Evolutionary conservation across 1,284 basidiomycete species (phyloP), one percentile per base, ranked within the genome.

Genomic region (Irpex sp.): DNA sequence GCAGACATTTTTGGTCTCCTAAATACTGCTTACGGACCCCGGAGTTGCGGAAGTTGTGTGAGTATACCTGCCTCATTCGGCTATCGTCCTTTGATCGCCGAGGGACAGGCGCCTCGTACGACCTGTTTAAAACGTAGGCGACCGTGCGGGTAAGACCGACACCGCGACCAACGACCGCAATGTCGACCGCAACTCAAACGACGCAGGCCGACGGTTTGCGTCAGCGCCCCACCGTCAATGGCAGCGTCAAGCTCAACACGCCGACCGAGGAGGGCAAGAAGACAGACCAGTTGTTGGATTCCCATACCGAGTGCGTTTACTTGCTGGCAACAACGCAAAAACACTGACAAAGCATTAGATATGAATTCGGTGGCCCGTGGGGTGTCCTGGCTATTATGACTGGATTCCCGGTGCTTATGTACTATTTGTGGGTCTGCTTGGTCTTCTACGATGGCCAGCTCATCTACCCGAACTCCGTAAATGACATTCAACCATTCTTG

Each of bases 361-460:
- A 93, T 79, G 96, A 99, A 77, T 99, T 99, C 71, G 97, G 97
- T 68, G 97, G 97, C 6, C 96, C 97, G 51, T 82, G 83, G 77
- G 97, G 97, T 56, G 94, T 96, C 50, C 78, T 88, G 8, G 92
- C 91, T 35, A 98, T 99, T 82, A 99, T 99, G 92, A 83, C 90
- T 35, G 88, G 92, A 59, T 99, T 99, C 76, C 97, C 97, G 0
- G 76, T 89, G 46, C 82, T 94, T 66, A 94, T 95, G 96, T 98
- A 98, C 78, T 99, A 99, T 79, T 87, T 99, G 68, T 98, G 95
- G 94, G 94, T 95, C 68, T 99, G 97, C 72, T 83, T 98, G 47
- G 95, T 93, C 87, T 97, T 95, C 77, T 96, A 98, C 75, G 91
- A 98, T 68, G 97, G 97, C 60, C 82, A 85, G 69, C 80, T 97